Base-by-base conservation (phyloP, 345 rosid species). In the Eucalyptus albens region DNA sequence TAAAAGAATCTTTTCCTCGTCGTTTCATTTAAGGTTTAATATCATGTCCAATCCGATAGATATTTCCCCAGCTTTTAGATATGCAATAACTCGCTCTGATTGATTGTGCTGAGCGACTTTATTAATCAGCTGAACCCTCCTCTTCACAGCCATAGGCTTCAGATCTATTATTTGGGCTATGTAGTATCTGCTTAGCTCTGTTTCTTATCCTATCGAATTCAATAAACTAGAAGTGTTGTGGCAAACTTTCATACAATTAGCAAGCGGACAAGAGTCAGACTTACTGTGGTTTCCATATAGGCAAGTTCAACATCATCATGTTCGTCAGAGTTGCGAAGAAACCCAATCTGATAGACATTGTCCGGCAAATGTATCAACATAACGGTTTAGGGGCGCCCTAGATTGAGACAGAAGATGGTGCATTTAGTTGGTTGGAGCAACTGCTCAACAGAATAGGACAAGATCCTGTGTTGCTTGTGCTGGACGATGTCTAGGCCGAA, bases 221-320 rank as follows among this genome's bases (percentile, higher is more conserved):
- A 87, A 7, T 50, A 11, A 15, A 13, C 42, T 3, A 17, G 3
- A 86, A n/a, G 4, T n/a, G 27, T n/a, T 11, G 59, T 1, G 47
- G 3, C 80, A 50, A 24, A 21, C 6, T 24, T 50, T 51, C 8
- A 16, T 82, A 17, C 31, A 1, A 1, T 88, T 81, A 37, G 27
- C 82, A 11, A 72, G 5, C 2, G 6, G 6, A 5, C 11, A 42
- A 31, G 60, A 77, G n/a, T 53, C 26, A 33, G 27, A 88, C 3
- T 60, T 17, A 2, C 51, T 55, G 87, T 51, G 62, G 50, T 56
- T 31, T 80, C 40, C 51, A 33, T 56, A 86, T 85, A 92, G 93
- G 86, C 50, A 92, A 88, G 77, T 90, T 90, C 67, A 89, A 87
- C 29, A 85, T 83, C 80, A 89, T 92, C 67, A 91, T 92, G 89